These are phyloP conservation scores for Boletus patriciae DNA, from an alignment of 768 basidiomycete species.

Conservation along the genomic window DNA sequence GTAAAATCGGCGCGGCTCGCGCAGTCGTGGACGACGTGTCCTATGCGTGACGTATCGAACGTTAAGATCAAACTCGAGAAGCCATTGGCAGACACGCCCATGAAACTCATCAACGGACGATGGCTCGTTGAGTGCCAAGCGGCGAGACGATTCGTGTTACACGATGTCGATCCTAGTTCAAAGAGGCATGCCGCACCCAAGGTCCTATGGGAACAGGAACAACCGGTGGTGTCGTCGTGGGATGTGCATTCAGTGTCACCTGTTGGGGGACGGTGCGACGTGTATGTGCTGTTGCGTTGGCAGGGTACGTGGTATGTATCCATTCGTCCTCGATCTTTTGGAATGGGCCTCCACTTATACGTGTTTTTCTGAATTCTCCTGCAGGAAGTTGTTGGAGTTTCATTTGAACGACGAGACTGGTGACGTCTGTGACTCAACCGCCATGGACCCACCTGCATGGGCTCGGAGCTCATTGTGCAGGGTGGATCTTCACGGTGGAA, in stretches of 20 bases:
- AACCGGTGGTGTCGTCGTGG: not conserved
- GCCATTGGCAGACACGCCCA: too few relatives aligned
- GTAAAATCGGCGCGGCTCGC: too few relatives aligned
- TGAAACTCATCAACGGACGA: not conserved
- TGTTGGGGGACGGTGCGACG: not conserved
- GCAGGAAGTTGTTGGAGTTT: not conserved
- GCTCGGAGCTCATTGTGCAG: rapidly evolving
- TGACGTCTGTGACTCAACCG: not conserved
- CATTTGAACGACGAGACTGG: not conserved
- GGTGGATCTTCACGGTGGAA: not conserved
- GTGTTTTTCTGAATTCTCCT: not conserved
- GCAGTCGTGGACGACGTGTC: too few relatives aligned
- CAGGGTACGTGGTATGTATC: too few relatives aligned
- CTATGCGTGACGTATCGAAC: too few relatives aligned
- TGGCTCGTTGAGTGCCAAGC: not conserved
- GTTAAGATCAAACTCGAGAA: too few relatives aligned
- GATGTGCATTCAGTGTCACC: not conserved
- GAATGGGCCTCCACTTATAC: too few relatives aligned
- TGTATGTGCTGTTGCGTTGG: too few relatives aligned
- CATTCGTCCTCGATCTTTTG: too few relatives aligned
- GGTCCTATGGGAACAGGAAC: too few relatives aligned
- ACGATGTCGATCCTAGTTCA: not conserved
- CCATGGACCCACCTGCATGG: not conserved
- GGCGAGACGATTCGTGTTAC: not conserved
- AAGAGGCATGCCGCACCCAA: too few relatives aligned